phyloP scores from a whole-genome alignment of 2,329 filamentous ascomycete species.

The Graphiopsis chlorocephala region DNA sequence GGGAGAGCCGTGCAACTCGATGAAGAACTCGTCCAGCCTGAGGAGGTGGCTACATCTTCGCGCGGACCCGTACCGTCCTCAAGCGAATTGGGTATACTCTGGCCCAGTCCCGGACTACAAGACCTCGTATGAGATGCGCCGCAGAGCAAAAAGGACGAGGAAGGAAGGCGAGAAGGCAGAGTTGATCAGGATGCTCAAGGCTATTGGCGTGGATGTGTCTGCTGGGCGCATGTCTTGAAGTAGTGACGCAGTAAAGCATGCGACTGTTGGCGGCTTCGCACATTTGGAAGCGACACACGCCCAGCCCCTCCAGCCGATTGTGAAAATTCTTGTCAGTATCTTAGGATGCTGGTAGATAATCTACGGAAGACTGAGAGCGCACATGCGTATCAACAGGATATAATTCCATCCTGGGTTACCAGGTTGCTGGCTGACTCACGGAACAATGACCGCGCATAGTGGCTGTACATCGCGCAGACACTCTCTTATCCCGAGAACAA shows the following conservation, averaged over 20 bases:
- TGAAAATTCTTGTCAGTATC: not conserved
- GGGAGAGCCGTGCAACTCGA: constrained; percentile 18
- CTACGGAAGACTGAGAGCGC: not conserved
- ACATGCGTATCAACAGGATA: not conserved
- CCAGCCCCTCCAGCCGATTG: not conserved
- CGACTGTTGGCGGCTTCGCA: not conserved
- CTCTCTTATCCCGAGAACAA: not conserved
- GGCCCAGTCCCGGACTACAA: constrained; percentile 27
- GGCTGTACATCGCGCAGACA: not conserved
- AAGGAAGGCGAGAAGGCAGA: constrained; percentile 29
- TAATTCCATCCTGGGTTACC: not conserved
- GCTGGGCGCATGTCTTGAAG: not conserved
- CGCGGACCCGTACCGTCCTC: constrained; percentile 29
- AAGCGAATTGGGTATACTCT: constrained; percentile 31
- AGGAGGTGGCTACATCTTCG: constrained; percentile 31
- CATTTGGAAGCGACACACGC: not conserved
- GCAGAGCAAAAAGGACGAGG: constrained; percentile 30
- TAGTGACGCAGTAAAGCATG: not conserved
- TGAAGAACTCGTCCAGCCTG: constrained; percentile 22
- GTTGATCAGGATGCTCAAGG: constrained; percentile 28
- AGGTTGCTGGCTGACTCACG: not conserved
- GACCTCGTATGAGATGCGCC: constrained; percentile 29
- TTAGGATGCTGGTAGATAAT: not conserved
- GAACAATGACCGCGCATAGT: not conserved
- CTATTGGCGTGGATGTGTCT: constrained; percentile 20